These are phyloP conservation scores for Marsdenia floribunda DNA, from an alignment of 257 asterid species.

Conservation along the genomic window DNA sequence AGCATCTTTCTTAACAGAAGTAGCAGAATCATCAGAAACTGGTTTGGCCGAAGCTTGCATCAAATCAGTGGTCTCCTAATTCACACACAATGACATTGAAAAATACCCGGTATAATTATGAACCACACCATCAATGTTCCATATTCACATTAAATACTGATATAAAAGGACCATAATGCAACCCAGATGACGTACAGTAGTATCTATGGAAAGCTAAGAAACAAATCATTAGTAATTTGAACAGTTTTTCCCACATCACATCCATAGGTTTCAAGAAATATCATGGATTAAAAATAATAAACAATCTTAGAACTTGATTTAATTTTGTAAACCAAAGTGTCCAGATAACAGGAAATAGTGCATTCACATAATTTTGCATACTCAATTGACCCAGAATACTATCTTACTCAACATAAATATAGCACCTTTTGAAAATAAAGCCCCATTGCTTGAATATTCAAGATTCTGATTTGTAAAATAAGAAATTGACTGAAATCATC, in stretches of 20 bases:
- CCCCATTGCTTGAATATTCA: not conserved
- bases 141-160: not conserved
- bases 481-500: not conserved
- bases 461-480: not conserved
- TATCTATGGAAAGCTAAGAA: not conserved
- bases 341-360: not conserved
- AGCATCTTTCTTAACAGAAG: slow-evolving; percentile 28
- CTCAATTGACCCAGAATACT: not conserved
- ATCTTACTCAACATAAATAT: not conserved
- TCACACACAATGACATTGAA: not conserved
- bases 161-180: not conserved
- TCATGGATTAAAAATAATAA: not conserved
- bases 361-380: not conserved
- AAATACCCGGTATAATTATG: not conserved
- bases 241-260: not conserved
- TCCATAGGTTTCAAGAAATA: not conserved
- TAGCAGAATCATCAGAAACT: slow-evolving; percentile 29
- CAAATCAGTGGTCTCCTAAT: slow-evolving; percentile 33
- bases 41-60: slow-evolving; percentile 22
- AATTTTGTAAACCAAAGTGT: not conserved
- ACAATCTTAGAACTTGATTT: not conserved
- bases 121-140: not conserved
- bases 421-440: not conserved
- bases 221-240: not conserved
- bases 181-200: not conserved